These are phyloP conservation scores for Lachancea kluyveri DNA, from an alignment of 805 yeast genomes.

Conservation along the genomic window DNA sequence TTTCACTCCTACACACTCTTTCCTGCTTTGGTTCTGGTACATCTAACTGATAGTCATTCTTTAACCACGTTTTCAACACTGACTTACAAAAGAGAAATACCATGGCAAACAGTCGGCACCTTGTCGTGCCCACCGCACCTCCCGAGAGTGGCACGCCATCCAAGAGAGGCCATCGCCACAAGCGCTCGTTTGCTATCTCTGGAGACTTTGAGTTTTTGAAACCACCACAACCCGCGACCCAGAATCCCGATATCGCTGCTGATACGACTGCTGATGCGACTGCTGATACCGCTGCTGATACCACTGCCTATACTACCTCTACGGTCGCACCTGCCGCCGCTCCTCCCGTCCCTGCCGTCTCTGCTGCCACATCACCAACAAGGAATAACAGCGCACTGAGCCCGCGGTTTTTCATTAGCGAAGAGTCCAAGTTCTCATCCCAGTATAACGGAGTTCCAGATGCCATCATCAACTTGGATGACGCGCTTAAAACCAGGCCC, in stretches of 20 bases:
- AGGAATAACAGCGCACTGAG: conserved; percentile 12
- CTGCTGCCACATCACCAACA: conserved; percentile 4
- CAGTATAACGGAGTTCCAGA: conserved; percentile 38
- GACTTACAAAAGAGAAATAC: no score
- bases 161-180: conserved; percentile 64
- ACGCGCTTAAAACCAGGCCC: conserved; percentile 38
- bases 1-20: no score
- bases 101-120: no score
- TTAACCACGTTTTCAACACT: no score
- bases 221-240: no score
- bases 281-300: conserved; percentile 5
- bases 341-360: neutral
- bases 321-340: conserved; percentile 4
- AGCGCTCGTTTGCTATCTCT: conserved; percentile 82
- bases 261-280: conserved; percentile 4
- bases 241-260: conserved; percentile 9
- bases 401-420: conserved; percentile 29
- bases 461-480: conserved; percentile 52
- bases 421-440: conserved; percentile 27
- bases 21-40: no score
- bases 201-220: conserved; percentile 66
- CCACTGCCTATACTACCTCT: conserved; percentile 4
- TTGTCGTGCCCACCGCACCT: no score
- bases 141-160: no score
- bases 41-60: no score